Base-by-base conservation (phyloP, 495 filamentous ascomycete genomes). In the Endocarpon pusillum region DNA sequence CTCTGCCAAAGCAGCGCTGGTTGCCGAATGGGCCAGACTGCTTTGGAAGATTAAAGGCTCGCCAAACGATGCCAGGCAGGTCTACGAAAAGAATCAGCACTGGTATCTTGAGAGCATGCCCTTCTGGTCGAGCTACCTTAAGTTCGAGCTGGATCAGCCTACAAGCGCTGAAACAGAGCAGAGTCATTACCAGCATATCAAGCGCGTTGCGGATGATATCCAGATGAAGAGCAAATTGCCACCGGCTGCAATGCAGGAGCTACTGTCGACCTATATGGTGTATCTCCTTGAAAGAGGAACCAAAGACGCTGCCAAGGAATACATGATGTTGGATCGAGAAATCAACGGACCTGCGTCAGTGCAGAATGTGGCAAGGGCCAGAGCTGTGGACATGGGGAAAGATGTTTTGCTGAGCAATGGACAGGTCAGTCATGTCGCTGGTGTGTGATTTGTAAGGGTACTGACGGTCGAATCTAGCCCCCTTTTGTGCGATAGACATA, bases 21-120 rank as follows among this genome's bases (percentile, higher is more conserved):
- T 89, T 26, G 79, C 79, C 2, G 81, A 91, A 49, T 94, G 84
- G 82, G 91, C 91, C 11, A 69, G 67, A 9, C 58, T 96, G 22
- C 47, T 96, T 32, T 94, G 85, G 82, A 92, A 84, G 55, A 73
- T 84, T 49, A 84, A 89, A 59, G 87, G 84, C 5, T 75, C 73
- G 0, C 60, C 73, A 8, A 81, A 86, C 21, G 86, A 89, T 46
- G 87, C 89, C 18, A 78, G 91, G 6, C 67, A 78, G 33, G 75
- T 93, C 0, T 99, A 80, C 59, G 59, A 78, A 40, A 76, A 73
- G 46, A 83, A 92, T 45, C 67, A 81, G 33, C 73, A 85, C 42
- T 81, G 75, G 63, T 94, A 92, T 53, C 64, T 78, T 11, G 81
- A 87, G 43, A 91, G 82, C 46, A 67, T 71, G n/a, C 66, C 75